Base-by-base conservation (phyloP, 306 rosid species). In the Quercus alba region DNA sequence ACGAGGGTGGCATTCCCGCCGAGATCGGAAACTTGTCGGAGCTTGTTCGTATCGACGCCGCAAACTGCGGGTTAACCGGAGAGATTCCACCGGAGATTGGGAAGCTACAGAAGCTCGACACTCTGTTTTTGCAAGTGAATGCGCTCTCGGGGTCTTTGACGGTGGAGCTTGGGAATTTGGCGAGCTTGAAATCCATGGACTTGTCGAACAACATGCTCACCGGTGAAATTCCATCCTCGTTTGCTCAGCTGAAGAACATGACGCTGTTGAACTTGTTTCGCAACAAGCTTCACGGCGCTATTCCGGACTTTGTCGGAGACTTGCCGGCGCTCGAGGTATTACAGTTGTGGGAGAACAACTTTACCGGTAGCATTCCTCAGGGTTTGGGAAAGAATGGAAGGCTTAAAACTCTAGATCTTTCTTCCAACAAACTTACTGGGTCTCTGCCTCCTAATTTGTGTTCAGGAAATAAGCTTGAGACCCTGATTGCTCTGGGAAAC, bases 271-370 rank as follows among this genome's bases (percentile, higher is more conserved):
- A 94, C 77, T 83, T 94, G 41, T 94, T 94, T 72, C 75, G 99
- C 56, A 94, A 94, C 84, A 90, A 85, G 84, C 99, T 94, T 58
- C 94, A 93, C 75, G 99, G 99, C 13, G 93, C 93, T 9, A 94
- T 94, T 76, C 99, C 99, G 1, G 97, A 90, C 68, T 94, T 94
- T 31, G 57, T 93, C 13, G 97, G 91, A 5, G 94, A 87, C 11
- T 70, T 93, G 80, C 97, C 97, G 62, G 83, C 81, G 44, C 81
- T 94, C 63, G 93, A 94, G 78, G 99, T 94, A 1, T 72, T 94
- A 76, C 99, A 94, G 82, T 80, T 94, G 15, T 94, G 99, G 99
- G 97, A 93, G 85, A 94, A 94, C 74, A 94, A 94, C 87, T 91
- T 94, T 88, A 94, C 99, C 0, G 99, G 93, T 2, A 86, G 84